These are phyloP conservation scores for Pseudogymnoascus sp. DNA, from an alignment of 2,329 filamentous ascomycete genomes.

Conservation along the genomic window DNA sequence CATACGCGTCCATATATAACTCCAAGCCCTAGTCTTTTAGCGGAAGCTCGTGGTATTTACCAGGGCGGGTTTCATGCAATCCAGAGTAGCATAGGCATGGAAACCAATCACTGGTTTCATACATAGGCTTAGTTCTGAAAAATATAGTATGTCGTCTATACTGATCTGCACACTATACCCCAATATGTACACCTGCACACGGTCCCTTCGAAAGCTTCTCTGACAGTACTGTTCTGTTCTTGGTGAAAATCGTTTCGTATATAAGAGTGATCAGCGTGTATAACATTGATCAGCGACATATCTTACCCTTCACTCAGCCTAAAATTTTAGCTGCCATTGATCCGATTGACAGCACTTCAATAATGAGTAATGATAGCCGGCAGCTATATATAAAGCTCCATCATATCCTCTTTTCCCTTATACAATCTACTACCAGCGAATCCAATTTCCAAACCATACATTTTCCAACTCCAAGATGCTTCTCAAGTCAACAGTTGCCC, in stretches of 20 bases:
- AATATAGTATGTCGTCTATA: background rate
- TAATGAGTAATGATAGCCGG: background rate
- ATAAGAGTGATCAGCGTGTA: background rate
- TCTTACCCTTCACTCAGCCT: conserved; percentile 4
- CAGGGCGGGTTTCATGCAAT: background rate
- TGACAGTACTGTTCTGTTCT: background rate
- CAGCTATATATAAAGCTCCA: background rate
- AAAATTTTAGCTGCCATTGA: background rate
- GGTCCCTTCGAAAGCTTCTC: background rate
- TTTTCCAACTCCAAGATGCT: background rate
- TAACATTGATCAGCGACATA: background rate
- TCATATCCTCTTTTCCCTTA: background rate
- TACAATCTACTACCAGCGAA: background rate
- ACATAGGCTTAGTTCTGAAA: background rate
- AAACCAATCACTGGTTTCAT: background rate
- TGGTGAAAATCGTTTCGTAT: background rate
- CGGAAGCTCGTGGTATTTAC: background rate
- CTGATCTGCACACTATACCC: background rate
- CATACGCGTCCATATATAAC: background rate
- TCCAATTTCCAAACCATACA: background rate
- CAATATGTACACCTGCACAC: background rate
- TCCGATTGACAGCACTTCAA: background rate
- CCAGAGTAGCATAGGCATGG: background rate
- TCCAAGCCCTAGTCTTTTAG: background rate
- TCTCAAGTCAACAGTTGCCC: background rate